These are phyloP conservation scores for Dioscorea cayenensis DNA, from an alignment of 116 monocot genomes.

Conservation along the genomic window DNA sequence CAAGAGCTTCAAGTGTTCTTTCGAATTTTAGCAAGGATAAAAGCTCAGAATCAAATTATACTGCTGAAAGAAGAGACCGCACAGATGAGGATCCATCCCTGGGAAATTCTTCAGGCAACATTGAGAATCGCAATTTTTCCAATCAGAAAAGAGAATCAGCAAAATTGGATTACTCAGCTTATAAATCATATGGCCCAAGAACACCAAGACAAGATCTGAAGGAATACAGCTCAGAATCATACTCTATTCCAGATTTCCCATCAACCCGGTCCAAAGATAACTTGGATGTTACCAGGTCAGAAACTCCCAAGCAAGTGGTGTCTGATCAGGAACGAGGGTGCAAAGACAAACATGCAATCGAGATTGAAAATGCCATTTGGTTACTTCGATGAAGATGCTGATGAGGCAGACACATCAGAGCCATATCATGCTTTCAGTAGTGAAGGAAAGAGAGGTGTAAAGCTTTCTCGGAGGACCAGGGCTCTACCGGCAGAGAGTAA, in stretches of 20 bases:
- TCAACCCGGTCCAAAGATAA: no score
- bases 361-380: constrained; percentile 10
- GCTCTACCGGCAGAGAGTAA: constrained; percentile 17
- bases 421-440: not conserved
- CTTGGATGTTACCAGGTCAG: no score
- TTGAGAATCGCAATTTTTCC: not conserved
- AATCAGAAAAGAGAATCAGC: not conserved
- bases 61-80: constrained; percentile 4
- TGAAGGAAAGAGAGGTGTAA: constrained; percentile 9
- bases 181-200: not conserved
- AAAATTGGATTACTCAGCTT: not conserved
- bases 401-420: constrained; percentile 11
- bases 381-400: constrained; percentile 13
- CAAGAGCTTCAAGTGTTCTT: constrained; percentile 7
- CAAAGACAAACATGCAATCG: constrained; percentile 12
- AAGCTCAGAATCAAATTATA: not conserved
- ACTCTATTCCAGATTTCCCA: no score
- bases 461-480: constrained; percentile 52
- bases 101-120: not conserved
- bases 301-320: no score
- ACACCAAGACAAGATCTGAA: not conserved
- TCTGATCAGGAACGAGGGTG: not conserved
- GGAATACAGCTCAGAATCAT: no score
- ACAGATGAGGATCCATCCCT: not conserved
- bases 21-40: constrained; percentile 14